Conservation (phyloP, 192 early-diverging fungal genomes). For the Chytriomyces hyalinus region DNA sequence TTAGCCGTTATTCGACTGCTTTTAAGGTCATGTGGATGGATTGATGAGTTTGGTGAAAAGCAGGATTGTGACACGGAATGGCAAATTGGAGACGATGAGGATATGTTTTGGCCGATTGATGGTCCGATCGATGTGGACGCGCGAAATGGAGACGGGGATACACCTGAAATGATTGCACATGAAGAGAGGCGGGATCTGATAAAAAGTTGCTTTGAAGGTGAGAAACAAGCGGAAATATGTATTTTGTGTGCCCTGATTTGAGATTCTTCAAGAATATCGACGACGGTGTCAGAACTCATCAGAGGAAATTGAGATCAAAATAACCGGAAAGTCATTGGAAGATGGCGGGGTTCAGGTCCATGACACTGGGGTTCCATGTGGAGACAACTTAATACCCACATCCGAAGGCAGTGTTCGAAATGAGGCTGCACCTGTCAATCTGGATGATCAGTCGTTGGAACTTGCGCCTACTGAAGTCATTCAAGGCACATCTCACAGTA, state of each 20-base stretch:
- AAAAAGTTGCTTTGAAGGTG: constrained; percentile 33
- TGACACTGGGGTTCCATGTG: too few relatives aligned
- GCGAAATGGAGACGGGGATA: constrained; percentile 51
- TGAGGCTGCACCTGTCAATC: too few relatives aligned
- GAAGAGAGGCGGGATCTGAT: constrained; percentile 46
- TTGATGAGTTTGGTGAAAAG: constrained; percentile 12
- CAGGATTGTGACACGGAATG: neutral
- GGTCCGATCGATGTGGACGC: constrained; percentile 55
- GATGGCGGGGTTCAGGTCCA: too few relatives aligned
- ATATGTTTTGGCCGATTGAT: constrained; percentile 41
- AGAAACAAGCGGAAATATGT: neutral
- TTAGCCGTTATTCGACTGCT: constrained; percentile 56
- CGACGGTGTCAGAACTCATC: too few relatives aligned
- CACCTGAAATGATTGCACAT: constrained; percentile 45
- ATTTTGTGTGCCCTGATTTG: neutral
- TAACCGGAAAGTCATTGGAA: too few relatives aligned
- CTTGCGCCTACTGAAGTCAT: too few relatives aligned
- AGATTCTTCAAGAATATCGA: too few relatives aligned
- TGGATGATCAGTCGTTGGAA: too few relatives aligned
- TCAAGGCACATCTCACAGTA: too few relatives aligned
- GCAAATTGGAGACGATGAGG: neutral
- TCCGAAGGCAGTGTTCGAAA: too few relatives aligned
- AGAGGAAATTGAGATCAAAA: too few relatives aligned
- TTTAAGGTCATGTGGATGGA: constrained; percentile 40
- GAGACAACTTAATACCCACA: too few relatives aligned